Conservation (phyloP, 768 basidiomycete genomes). For the Russula emetica region DNA sequence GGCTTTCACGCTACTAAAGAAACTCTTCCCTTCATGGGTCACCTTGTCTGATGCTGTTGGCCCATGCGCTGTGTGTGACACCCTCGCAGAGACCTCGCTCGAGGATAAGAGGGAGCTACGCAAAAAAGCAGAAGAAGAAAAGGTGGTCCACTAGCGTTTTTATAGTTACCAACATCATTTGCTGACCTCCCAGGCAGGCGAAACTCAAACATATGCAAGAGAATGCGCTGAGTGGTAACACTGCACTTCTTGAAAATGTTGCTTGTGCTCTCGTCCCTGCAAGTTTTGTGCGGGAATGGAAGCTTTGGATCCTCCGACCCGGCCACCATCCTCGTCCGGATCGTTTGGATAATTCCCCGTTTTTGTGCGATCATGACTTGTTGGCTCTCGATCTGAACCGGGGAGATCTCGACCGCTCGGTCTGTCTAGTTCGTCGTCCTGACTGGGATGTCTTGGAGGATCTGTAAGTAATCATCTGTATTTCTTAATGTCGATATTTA, state of each 20-base stretch:
- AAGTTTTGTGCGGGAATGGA: slow-evolving; percentile 64
- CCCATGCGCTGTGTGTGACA: slow-evolving; percentile 61
- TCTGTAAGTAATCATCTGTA: slow-evolving; percentile 44
- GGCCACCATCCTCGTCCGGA: slow-evolving; percentile 53
- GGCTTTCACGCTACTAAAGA: slow-evolving; percentile 54
- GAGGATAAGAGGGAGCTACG: slow-evolving; percentile 60
- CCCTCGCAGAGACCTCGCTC: slow-evolving; percentile 48
- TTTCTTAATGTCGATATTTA: neutral
- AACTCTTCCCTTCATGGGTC: slow-evolving; percentile 62
- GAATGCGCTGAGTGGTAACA: slow-evolving; percentile 45
- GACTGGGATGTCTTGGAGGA: slow-evolving; percentile 63
- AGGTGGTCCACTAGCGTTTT: slow-evolving; percentile 41
- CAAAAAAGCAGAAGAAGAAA: slow-evolving; percentile 72
- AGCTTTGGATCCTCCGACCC: slow-evolving; percentile 61
- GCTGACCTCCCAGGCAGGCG: slow-evolving; percentile 40
- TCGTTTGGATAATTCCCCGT: slow-evolving; percentile 54
- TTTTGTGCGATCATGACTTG: slow-evolving; percentile 63
- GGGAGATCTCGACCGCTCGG: slow-evolving; percentile 53
- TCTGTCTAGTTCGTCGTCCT: slow-evolving; percentile 51
- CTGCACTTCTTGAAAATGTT: slow-evolving; percentile 44
- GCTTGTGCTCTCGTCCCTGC: slow-evolving; percentile 57
- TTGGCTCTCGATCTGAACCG: slow-evolving; percentile 66
- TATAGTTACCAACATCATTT: neutral
- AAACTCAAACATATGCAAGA: slow-evolving; percentile 61
- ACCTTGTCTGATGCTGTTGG: slow-evolving; percentile 49